Conservation (phyloP, 2,329 filamentous ascomycete species). For the Pseudogymnoascus sp. region DNA sequence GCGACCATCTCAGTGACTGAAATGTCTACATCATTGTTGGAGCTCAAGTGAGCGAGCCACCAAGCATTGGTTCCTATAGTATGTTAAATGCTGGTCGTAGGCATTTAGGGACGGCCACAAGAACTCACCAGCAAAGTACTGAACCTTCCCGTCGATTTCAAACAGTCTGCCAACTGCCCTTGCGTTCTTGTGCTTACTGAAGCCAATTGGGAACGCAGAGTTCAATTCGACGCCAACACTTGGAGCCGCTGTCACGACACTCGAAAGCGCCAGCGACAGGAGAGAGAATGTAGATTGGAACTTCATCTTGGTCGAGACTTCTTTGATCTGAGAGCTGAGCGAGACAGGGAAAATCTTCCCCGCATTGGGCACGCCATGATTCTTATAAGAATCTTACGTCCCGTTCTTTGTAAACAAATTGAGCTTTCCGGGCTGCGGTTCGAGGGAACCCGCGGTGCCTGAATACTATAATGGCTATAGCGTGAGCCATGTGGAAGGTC, state of each 20-base stretch:
- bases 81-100: neutral
- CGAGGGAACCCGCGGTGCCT: neutral
- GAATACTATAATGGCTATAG: neutral
- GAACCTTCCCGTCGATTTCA: constrained; percentile 36
- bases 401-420: neutral
- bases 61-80: constrained; percentile 44
- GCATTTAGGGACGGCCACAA: neutral
- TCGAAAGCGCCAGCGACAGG: neutral
- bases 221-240: constrained; percentile 6
- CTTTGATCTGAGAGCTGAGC: neutral
- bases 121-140: constrained; percentile 40
- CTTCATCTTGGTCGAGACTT: neutral
- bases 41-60: constrained; percentile 47
- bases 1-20: constrained; percentile 39
- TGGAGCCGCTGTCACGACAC: neutral
- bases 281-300: constrained; percentile 4
- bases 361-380: neutral
- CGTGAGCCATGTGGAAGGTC: neutral
- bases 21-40: constrained; percentile 48
- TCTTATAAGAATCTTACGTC: neutral
- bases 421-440: constrained; percentile 2
- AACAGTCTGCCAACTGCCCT: constrained; percentile 30
- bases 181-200: constrained; percentile 14
- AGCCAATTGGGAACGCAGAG: constrained; percentile 15
- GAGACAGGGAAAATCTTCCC: neutral